These are phyloP conservation scores for Saturnispora gosingensis DNA, from an alignment of 805 yeast genomes.

Conservation along the genomic window DNA sequence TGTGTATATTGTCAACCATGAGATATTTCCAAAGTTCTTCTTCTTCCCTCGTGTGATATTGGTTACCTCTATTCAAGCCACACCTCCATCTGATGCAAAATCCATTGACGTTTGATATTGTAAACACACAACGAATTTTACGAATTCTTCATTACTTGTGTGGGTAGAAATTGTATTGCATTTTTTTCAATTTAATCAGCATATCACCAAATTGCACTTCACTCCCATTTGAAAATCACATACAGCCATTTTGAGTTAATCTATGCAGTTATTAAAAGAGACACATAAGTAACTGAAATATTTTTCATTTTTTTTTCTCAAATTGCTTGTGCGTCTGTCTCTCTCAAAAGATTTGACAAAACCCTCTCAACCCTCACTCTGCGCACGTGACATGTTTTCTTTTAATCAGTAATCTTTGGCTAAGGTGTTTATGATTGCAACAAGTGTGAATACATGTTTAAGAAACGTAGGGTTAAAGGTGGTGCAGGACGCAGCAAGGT, in stretches of 20 bases:
- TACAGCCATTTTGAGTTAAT: conserved; percentile 17
- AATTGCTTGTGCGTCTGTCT: not conserved
- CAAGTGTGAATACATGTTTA: conserved; percentile 26
- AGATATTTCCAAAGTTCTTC: too few species aligned
- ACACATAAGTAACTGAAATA: not conserved
- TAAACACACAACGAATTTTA: not conserved
- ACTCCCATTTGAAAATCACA: conserved; percentile 3
- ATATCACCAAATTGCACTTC: not conserved
- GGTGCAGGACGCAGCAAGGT: not conserved
- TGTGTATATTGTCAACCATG: too few species aligned
- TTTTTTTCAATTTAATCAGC: not conserved
- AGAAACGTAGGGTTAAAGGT: conserved; percentile 26
- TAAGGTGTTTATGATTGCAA: not conserved
- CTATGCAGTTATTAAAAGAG: conserved; percentile 1
- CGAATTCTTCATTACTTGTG: not conserved
- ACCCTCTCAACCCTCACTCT: not conserved
- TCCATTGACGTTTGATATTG: not conserved
- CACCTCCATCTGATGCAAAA: too few species aligned
- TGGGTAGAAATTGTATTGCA: too few species aligned
- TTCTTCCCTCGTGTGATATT: too few species aligned
- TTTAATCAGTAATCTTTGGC: not conserved
- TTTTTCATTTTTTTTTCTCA: not conserved
- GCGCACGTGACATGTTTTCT: not conserved
- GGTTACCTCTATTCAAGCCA: too few species aligned
- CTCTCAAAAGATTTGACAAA: not conserved